Percentiles rank a stretch among this genome's conserved stretches.
Evolutionary conservation across 768 basidiomycete species (phyloP).

Genomic region (Mycena epipterygia): DNA sequence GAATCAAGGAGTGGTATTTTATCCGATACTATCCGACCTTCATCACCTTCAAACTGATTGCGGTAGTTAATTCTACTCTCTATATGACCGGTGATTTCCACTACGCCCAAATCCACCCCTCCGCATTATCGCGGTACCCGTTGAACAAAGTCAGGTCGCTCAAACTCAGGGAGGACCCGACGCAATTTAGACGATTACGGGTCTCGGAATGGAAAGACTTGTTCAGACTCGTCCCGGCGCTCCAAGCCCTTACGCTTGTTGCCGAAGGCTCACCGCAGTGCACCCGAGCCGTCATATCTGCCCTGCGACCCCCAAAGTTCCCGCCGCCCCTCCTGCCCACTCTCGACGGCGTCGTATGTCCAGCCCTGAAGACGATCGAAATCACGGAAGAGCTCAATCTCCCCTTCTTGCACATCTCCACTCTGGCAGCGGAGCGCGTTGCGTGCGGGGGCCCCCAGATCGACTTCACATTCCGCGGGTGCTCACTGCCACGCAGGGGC

Average conservation of each 20-base stretch:
- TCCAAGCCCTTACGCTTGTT: background rate
- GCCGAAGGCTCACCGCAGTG: background rate
- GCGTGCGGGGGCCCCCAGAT: conserved; percentile 2
- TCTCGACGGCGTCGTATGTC: conserved; percentile 3
- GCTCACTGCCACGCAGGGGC: background rate
- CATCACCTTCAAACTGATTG: conserved; percentile 9
- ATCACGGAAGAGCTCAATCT: conserved; percentile 19
- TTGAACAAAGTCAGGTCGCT: conserved; percentile 10
- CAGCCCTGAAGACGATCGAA: conserved; percentile 8
- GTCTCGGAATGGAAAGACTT: conserved; percentile 15
- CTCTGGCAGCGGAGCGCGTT: conserved; percentile 9
- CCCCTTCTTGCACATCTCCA: conserved; percentile 20
- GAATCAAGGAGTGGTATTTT: conserved; percentile 18
- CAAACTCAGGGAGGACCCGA: conserved; percentile 5
- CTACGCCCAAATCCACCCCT: background rate
- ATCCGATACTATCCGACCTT: background rate
- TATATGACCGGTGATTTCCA: conserved; percentile 12
- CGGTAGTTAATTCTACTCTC: background rate
- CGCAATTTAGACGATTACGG: conserved; percentile 7
- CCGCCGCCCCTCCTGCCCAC: conserved; percentile 1
- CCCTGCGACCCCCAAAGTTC: conserved; percentile 14
- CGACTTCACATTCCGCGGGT: conserved; percentile 2
- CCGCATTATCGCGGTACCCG: conserved; percentile 14
- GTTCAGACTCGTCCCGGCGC: background rate
- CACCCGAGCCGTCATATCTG: conserved; percentile 16